Conservation (phyloP, 2,329 filamentous ascomycete species). For the Aureobasidium sp. region DNA sequence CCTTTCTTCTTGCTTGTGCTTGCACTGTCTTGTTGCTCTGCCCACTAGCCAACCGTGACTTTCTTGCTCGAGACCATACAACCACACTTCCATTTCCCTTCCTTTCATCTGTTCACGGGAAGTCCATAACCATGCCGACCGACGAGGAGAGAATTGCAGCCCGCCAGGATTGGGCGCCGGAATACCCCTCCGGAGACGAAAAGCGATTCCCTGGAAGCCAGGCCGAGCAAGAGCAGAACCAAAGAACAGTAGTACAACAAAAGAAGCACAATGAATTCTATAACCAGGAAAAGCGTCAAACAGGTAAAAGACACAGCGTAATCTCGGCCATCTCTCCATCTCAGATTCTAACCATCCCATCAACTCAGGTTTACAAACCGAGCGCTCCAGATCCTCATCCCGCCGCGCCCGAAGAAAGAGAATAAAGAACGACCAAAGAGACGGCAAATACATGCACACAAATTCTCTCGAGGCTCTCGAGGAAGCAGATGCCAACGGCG, state of each 20-base stretch:
- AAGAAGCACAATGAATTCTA: slow-evolving; percentile 38
- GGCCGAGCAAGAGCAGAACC: slow-evolving; percentile 17
- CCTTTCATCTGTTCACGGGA: background rate
- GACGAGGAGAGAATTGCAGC: background rate
- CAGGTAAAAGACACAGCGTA: slow-evolving; percentile 26
- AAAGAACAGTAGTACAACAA: slow-evolving; percentile 40
- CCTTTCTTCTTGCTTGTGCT: background rate
- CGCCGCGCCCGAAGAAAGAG: slow-evolving; percentile 42
- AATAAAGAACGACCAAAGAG: slow-evolving; percentile 37
- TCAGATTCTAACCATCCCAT: background rate
- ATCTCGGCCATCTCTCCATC: slow-evolving; percentile 23
- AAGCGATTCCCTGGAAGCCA: slow-evolving; percentile 4
- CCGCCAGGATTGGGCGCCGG: slow-evolving; percentile 11
- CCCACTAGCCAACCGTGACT: background rate
- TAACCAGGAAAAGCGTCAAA: slow-evolving; percentile 25
- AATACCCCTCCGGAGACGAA: slow-evolving; percentile 14
- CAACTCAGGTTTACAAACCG: slow-evolving; percentile 29
- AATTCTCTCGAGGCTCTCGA: slow-evolving; percentile 43
- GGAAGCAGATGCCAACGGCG: slow-evolving; percentile 45
- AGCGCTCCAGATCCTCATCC: slow-evolving; percentile 41
- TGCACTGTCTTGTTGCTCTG: slow-evolving; percentile 3
- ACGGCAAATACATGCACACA: slow-evolving; percentile 48
- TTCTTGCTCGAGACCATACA: background rate
- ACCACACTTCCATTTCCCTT: background rate
- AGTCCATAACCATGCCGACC: slow-evolving; percentile 8